Percentiles rank a stretch among this genome's conserved stretches.
These are phyloP conservation scores for Lathyrus tuberosus DNA, from an alignment of 306 rosid species.

Conservation along the genomic window DNA sequence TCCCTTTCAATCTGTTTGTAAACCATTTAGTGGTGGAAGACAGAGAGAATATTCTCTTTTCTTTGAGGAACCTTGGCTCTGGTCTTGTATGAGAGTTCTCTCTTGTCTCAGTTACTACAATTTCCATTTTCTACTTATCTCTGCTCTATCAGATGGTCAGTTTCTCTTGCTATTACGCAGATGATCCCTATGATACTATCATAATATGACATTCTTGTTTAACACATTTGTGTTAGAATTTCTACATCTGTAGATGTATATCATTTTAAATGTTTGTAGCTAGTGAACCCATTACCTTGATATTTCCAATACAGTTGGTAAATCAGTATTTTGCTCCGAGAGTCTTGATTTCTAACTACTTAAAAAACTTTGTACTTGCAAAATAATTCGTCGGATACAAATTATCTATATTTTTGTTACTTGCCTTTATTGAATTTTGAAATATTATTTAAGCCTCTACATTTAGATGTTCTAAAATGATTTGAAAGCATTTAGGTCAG, in stretches of 20 bases:
- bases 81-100: no score
- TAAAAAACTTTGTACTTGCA: neutral
- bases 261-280: conserved; percentile 22
- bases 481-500: neutral
- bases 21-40: no score
- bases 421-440: neutral
- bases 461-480: conserved; percentile 29
- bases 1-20: no score
- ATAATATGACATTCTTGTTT: neutral
- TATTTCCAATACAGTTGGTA: neutral
- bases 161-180: conserved; percentile 13
- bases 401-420: conserved; percentile 4
- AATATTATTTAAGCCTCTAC: neutral
- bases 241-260: neutral
- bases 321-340: conserved; percentile 12
- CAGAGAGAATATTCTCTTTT: no score
- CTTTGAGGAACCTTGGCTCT: no score
- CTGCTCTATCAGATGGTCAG: no score
- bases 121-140: no score
- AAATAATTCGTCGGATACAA: conserved; percentile 24
- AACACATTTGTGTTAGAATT: conserved; percentile 2
- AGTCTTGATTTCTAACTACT: neutral
- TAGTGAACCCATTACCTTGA: conserved; percentile 15
- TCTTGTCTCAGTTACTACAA: no score
- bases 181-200: neutral